Evolutionary conservation across 1,284 basidiomycete genomes (phyloP).

Genomic region (Anthracocystis walkeri): DNA sequence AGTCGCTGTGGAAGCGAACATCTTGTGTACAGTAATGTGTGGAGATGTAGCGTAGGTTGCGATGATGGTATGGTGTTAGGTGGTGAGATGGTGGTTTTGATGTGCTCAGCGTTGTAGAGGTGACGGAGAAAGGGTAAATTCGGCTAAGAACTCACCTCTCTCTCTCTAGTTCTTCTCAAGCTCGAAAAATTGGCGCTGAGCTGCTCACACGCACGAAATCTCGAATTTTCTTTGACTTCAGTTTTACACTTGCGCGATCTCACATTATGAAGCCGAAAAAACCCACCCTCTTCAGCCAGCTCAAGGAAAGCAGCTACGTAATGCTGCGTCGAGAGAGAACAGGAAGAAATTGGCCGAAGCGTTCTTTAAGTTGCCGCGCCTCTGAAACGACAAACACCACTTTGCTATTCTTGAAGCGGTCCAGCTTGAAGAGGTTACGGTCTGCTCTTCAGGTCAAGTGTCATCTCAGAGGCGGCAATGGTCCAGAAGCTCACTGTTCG

Average conservation of each 20-base stretch:
- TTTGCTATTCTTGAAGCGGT: no score
- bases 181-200: no score
- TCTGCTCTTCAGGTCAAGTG: no score
- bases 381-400: no score
- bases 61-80: neutral
- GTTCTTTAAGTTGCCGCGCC: no score
- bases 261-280: conserved; percentile 2
- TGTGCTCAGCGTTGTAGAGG: conserved; percentile 5
- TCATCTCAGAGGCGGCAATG: no score
- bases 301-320: neutral
- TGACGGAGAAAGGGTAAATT: neutral
- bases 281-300: neutral
- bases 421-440: no score
- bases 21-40: neutral
- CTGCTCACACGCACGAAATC: conserved; percentile 10
- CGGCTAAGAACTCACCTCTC: neutral
- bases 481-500: no score
- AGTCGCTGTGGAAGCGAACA: conserved; percentile 16
- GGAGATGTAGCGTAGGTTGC: neutral
- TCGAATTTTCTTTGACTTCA: neutral
- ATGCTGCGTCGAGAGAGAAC: conserved; percentile 1
- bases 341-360: neutral
- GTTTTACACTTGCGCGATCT: neutral
- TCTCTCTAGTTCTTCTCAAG: neutral
- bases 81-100: conserved; percentile 1